phyloP scores from a whole-genome alignment of 192 early-diverging fungal species.

The Cladochytrium replicatum region DNA sequence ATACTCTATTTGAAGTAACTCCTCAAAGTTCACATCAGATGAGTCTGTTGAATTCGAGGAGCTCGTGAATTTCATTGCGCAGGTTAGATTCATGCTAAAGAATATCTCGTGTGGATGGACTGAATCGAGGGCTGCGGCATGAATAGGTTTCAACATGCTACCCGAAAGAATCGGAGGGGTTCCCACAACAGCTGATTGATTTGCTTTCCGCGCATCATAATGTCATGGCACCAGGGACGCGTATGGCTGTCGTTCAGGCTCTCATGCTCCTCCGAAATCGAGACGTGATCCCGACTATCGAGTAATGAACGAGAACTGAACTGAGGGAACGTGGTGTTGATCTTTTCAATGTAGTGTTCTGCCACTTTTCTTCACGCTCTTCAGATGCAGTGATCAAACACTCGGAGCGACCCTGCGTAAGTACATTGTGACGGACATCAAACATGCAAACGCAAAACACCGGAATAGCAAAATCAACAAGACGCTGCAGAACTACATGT shows the following conservation, averaged over 20 bases:
- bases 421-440: conserved; percentile 95
- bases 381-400: conserved; percentile 85
- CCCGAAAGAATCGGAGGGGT: conserved; percentile 64
- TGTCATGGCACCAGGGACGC: conserved; percentile 70
- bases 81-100: background rate
- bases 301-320: background rate
- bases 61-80: background rate
- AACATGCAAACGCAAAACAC: conserved; percentile 77
- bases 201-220: conserved; percentile 72
- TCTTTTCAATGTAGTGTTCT: no score
- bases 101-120: background rate
- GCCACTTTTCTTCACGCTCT: conserved; percentile 92
- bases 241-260: conserved; percentile 81
- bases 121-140: conserved; percentile 2
- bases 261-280: conserved; percentile 83
- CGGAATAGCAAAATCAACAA: conserved; percentile 99
- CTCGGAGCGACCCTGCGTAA: conserved; percentile 81
- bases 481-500: conserved; percentile 95
- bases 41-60: no score
- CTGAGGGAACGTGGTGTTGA: background rate
- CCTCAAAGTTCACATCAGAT: no score
- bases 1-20: no score
- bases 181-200: conserved; percentile 76
- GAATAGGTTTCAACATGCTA: conserved; percentile 71
- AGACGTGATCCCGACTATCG: conserved; percentile 47